These are phyloP conservation scores for Podospora pseudopauciseta DNA, from an alignment of 495 filamentous ascomycete species.

Conservation along the genomic window DNA sequence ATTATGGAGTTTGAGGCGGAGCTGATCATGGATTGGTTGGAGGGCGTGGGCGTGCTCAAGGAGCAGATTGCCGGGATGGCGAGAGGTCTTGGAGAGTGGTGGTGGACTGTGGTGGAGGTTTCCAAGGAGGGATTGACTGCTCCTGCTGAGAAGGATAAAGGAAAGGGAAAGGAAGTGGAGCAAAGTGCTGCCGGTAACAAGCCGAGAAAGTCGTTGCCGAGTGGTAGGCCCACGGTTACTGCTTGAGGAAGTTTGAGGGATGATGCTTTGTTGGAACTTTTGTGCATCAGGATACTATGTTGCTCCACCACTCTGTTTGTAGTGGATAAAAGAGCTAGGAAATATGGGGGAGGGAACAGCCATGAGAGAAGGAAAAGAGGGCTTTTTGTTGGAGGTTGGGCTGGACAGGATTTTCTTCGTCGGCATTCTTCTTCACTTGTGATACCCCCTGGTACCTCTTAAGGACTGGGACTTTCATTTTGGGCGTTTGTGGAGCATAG, in stretches of 20 bases:
- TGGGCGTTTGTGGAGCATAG: background rate
- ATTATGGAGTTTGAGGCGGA: constrained; percentile 67
- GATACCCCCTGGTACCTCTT: background rate
- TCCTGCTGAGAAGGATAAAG: background rate
- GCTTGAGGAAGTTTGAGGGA: background rate
- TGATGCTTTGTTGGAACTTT: background rate
- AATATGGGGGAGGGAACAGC: background rate
- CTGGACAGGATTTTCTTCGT: background rate
- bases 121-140: constrained; percentile 24
- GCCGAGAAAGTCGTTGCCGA: constrained; percentile 18
- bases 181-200: background rate
- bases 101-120: constrained; percentile 55
- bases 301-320: background rate
- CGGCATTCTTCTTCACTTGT: background rate
- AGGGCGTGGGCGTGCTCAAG: constrained; percentile 44
- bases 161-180: background rate
- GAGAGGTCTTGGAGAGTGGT: constrained; percentile 61
- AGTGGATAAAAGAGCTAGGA: background rate
- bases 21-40: constrained; percentile 63
- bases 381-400: background rate
- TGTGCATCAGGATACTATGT: background rate
- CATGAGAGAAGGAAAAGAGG: background rate
- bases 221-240: background rate
- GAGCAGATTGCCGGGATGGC: constrained; percentile 36
- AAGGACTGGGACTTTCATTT: background rate